Base-by-base conservation (phyloP, 208 protist species). In the Trypanosoma rangeli region DNA sequence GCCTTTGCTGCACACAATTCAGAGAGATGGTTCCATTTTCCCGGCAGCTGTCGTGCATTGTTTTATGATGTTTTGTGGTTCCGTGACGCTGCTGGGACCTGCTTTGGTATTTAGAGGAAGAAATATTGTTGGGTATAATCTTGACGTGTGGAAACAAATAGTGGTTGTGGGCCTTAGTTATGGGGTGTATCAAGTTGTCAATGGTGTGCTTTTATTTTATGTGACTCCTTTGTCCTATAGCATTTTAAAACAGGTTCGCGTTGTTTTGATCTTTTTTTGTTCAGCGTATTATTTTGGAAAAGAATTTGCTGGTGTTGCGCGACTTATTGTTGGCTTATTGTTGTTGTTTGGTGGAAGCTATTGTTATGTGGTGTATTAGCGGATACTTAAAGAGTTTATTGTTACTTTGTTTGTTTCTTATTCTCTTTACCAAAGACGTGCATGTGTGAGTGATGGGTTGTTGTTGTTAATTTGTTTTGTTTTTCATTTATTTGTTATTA, bases 221-320 rank as follows among this genome's bases (percentile, higher is more conserved):
- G 42, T 71, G 55, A 57, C 28, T 28, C 66, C 66, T 42, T 44
- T 71, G 54, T 8, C 66, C n/a, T 71, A 71, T 63, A 62, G 55
- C 16, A 62, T 71, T 64, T 64, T 71, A 61, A 71, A 71, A 57
- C 66, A 71, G 44, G 39, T 57, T 64, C 55, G 66, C 22, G 66
- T 71, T 63, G 10, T 71, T 1, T 48, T 71, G 26, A 64, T 71
- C 35, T 71, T 71, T 64, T 62, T 71, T 1, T 71, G 54, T 55
- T 63, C 66, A 5, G 56, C 44, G 9, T 71, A 71, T 61, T 71
- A 71, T 48, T 71, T 71, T 49, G 37, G 22, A 26, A 71, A 71
- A 26, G 46, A 48, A 15, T 64, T 71, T 64, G 54, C 48, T 46
- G 57, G 66, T 31, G n/a, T 64, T 46, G 0, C 24, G 62, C 66